Evolutionary conservation across 352 stramenopile species (phyloP), one percentile per base, ranked within the genome.

Genomic region (Globisporangium irregulare): DNA sequence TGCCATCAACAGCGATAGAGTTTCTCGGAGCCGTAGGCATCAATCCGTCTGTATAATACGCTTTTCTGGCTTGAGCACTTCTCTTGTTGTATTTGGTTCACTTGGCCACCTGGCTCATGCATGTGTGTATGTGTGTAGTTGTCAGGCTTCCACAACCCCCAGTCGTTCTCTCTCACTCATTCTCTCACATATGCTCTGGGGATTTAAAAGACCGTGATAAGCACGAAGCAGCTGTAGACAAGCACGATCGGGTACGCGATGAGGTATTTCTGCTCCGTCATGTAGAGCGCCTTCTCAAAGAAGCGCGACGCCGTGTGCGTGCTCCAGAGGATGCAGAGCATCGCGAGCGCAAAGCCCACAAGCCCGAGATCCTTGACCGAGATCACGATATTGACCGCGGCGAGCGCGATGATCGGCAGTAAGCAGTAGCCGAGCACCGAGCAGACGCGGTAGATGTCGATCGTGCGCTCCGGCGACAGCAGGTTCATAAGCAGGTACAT

Each of bases 221-320:
- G 94, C 50, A 99, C 97, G 85, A 99, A 99, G 76, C 93, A 98
- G 41, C 87, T 96, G 85, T 99, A 99, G 29, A 99, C 80, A 25
- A 99, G 78, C 25, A 95, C 92, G 65, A 98, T 91, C 5, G 98
- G 98, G 86, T 99, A 99, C 62, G 95, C 96, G 75, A 99, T 93
- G 64, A 99, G 87, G 77, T 97, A 99, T 68, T 98, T 93, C 74
- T 99, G 97, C 82, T 97, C 86, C 59, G 91, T 89, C 88, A 99
- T 97, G 60, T 96, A 89, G 32, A 98, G 75, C 63, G 94, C 95
- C 67, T 98, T 91, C 75, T 99, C 97, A 64, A 99, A 98, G 71
- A 99, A 95, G 48, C 97, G 86, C 34, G 95, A 98, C 34, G 89
- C 91, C 29, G 94, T 97, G 61, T 96, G 83, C 9, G 97, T 99